These are phyloP conservation scores for Sporothrix brasiliensis DNA, from an alignment of 2,329 filamentous ascomycete genomes.

Conservation along the genomic window DNA sequence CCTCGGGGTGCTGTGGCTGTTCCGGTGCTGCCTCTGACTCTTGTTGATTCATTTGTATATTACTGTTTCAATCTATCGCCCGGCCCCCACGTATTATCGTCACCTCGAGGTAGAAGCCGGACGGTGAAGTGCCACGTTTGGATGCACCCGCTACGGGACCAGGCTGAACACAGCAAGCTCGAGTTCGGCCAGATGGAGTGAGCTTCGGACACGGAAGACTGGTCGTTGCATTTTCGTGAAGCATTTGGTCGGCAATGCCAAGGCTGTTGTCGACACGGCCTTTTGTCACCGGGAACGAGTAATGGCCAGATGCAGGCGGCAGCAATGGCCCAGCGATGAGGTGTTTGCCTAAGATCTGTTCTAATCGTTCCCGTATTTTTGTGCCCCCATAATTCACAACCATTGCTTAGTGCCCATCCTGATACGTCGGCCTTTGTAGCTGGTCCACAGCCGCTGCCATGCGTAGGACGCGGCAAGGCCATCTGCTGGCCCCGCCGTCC, in stretches of 20 bases:
- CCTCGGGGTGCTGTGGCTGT: too few species aligned
- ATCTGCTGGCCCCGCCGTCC: not conserved
- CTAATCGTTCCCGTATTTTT: not conserved
- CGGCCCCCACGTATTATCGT: not conserved
- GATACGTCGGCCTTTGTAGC: not conserved
- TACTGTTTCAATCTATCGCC: not conserved
- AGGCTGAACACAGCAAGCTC: not conserved
- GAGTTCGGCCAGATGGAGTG: too few species aligned
- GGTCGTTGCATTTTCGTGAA: too few species aligned
- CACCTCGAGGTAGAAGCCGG: not conserved
- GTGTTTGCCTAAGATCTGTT: not conserved
- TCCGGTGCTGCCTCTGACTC: too few species aligned
- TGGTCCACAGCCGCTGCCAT: not conserved
- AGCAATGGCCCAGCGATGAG: not conserved
- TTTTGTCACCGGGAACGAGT: not conserved
- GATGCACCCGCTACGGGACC: not conserved
- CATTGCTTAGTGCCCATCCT: not conserved
- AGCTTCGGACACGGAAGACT: too few species aligned
- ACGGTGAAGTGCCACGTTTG: conserved; percentile 7
- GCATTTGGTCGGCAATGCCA: too few species aligned
- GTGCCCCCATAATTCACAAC: not conserved
- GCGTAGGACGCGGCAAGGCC: not conserved
- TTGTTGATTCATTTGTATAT: not conserved
- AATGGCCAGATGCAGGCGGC: not conserved
- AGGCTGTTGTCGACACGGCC: not conserved